A percentile compares a stretch with the other conserved stretches of the same genome.
Evolutionary conservation across 2,329 filamentous ascomycete genomes (phyloP).

Genomic region (Stenocarpella maydis): DNA sequence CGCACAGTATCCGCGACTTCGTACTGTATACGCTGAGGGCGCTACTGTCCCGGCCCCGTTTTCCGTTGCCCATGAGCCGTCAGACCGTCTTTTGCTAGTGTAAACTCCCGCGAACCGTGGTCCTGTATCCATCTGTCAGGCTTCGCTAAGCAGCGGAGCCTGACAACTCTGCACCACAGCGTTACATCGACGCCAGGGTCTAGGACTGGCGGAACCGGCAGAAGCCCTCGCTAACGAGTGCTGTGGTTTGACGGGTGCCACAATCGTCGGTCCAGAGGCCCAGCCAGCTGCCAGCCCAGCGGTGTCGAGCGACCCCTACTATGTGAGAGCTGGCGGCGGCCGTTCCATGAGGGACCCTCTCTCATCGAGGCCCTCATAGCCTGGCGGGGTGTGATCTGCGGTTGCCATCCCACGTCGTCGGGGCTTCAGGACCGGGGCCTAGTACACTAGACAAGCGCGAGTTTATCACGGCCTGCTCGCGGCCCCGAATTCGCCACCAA

Average conservation of each 20-base stretch:
- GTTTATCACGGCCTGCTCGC: conserved; percentile 29
- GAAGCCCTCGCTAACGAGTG: conserved; percentile 15
- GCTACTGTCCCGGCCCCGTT: conserved; percentile 27
- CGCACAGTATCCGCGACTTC: conserved; percentile 8
- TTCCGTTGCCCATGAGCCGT: conserved; percentile 33
- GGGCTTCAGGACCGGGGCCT: conserved; percentile 8
- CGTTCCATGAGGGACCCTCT: not conserved
- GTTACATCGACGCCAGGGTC: conserved; percentile 25
- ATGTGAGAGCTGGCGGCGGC: not conserved
- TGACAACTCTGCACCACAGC: conserved; percentile 26
- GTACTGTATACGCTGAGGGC: conserved; percentile 8
- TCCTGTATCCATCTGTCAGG: conserved; percentile 29
- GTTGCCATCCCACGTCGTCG: conserved; percentile 10
- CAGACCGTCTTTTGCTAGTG: conserved; percentile 37
- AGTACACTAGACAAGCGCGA: conserved; percentile 34
- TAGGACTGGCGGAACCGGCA: conserved; percentile 26
- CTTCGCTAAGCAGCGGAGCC: conserved; percentile 26
- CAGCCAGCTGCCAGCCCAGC: not conserved
- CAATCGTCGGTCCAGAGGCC: not conserved
- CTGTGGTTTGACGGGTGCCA: conserved; percentile 22
- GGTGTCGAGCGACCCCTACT: not conserved
- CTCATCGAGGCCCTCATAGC: conserved; percentile 5
- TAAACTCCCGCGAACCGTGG: conserved; percentile 27
- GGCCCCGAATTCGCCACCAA: conserved; percentile 31
- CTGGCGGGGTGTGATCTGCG: conserved; percentile 20